Evolutionary conservation across 2,329 filamentous ascomycete species (phyloP), one percentile per base, ranked within the genome.

Genomic region (Cytospora paraplurivora): DNA sequence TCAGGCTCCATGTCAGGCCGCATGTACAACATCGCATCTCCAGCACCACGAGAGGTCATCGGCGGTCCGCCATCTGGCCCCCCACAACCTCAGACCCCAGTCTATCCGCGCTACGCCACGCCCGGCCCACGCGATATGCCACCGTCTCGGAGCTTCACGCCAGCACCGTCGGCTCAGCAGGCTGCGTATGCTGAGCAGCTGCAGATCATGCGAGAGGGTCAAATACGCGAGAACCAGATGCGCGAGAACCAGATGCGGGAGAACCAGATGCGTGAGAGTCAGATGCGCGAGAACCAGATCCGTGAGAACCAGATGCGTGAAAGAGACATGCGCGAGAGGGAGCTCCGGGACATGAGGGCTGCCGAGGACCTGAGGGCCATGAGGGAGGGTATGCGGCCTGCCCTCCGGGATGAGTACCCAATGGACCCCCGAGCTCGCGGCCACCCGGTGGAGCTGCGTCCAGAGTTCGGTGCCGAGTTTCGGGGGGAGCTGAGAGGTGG

Each of bases 61-160:
- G 50, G 53, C n/a, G 64, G 53, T 3, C 61, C 61, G 15, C 64
- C 64, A 7, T 21, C 64, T 8, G 64, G 61, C n/a, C 57, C 62
- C 4, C 57, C 57, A 8, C 64, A 64, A 17, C 21, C 62, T n/a
- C 62, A 64, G 21, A 59, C 54, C 21, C 57, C 57, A 11, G 53
- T 27, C n/a, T 66, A 52, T n/a, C 17, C 55, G 33, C 64, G 64
- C 12, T 66, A 64, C 44, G 56, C 61, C 34, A 66, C 64, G 7
- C 64, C 64, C 11, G 62, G 59, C 52, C 59, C 56, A 33, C 64
- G 61, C 35, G 64, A 66, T 1, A 57, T 66, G 57, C 57, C 58
- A 21, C 57, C 63, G 1, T 13, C 56, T 17, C 50, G 64, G 41
- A 63, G 61, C 37, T 66, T 57, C 50, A 66, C 64, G 32, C 64